Evolutionary conservation across 176 grass and related monocot genomes (phyloP).

Genomic region (Triticum timopheevii): DNA sequence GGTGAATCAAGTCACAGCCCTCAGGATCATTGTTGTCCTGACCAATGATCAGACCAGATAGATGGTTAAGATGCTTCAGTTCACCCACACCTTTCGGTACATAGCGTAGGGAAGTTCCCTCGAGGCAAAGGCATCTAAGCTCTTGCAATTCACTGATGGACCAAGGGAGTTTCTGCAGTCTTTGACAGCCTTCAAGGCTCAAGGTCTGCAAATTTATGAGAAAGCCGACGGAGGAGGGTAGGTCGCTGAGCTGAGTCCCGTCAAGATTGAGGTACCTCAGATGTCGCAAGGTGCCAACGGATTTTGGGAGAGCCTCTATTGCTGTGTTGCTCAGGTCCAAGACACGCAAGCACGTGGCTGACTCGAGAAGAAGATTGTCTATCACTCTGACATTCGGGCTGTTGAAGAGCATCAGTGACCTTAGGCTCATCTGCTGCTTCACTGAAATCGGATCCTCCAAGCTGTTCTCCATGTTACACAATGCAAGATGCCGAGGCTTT

Average conservation of each 20-base stretch:
- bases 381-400: conserved; percentile 55
- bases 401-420: conserved; percentile 62
- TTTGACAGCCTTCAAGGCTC: conserved; percentile 55
- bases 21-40: conserved; percentile 37
- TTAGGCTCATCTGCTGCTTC: conserved; percentile 69
- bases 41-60: conserved; percentile 68
- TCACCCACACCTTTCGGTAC: conserved; percentile 66
- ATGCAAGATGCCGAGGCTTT: conserved; percentile 56
- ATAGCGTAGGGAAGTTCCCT: conserved; percentile 57
- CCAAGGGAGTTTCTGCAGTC: conserved; percentile 62
- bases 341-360: conserved; percentile 45
- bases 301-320: conserved; percentile 59
- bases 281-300: conserved; percentile 59
- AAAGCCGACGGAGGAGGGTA: conserved; percentile 70
- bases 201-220: conserved; percentile 78
- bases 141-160: conserved; percentile 55
- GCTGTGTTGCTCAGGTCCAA: conserved; percentile 58
- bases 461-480: conserved; percentile 52
- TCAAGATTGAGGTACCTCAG: conserved; percentile 86
- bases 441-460: conserved; percentile 50
- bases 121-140: conserved; percentile 59
- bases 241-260: conserved; percentile 49
- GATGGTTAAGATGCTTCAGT: conserved; percentile 61
- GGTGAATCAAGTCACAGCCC: conserved; percentile 64
- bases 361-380: conserved; percentile 49